Percentiles rank a stretch among this genome's conserved stretches.
Conservation (phyloP, 495 filamentous ascomycete genomes). For the Penicilliopsis zonata region DNA sequence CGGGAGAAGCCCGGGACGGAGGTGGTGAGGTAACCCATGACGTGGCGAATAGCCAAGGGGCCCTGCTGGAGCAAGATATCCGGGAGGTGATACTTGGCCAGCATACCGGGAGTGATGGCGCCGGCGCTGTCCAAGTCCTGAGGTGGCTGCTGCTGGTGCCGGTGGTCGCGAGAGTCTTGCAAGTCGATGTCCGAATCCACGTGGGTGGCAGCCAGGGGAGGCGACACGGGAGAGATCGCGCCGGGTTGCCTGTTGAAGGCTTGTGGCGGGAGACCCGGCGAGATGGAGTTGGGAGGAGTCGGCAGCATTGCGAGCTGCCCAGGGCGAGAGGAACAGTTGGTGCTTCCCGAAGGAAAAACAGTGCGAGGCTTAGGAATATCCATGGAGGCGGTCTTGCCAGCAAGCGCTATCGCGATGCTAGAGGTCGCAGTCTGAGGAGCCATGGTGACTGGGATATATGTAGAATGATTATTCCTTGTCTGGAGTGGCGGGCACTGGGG, state of each 20-base stretch:
- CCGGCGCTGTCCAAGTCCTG: constrained; percentile 57
- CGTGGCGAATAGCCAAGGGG: constrained; percentile 83
- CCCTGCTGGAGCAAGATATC: constrained; percentile 82
- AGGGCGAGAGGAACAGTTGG: constrained; percentile 42
- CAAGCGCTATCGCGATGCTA: constrained; percentile 52
- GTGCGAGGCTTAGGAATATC: constrained; percentile 62
- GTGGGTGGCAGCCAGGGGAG: constrained; percentile 42
- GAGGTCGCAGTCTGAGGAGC: constrained; percentile 37
- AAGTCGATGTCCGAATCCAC: constrained; percentile 86
- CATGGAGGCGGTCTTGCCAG: constrained; percentile 48
- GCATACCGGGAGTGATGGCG: constrained; percentile 71
- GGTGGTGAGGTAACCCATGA: constrained; percentile 87
- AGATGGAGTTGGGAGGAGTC: constrained; percentile 94
- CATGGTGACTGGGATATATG: constrained; percentile 22
- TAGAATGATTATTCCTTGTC: too few species aligned
- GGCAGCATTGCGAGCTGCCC: constrained; percentile 53
- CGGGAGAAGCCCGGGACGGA: constrained; percentile 86
- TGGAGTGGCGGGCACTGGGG: neutral
- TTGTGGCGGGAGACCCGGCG: constrained; percentile 75
- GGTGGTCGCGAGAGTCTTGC: constrained; percentile 46
- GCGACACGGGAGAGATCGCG: constrained; percentile 35
- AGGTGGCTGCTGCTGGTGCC: constrained; percentile 17
- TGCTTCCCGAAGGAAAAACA: constrained; percentile 50
- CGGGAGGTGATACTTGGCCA: constrained; percentile 86
- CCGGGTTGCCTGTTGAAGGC: constrained; percentile 43